Percentiles rank a stretch among this genome's conserved stretches.
Evolutionary conservation across 208 protist species (phyloP).

Genomic region (Naegleria fowleri): DNA sequence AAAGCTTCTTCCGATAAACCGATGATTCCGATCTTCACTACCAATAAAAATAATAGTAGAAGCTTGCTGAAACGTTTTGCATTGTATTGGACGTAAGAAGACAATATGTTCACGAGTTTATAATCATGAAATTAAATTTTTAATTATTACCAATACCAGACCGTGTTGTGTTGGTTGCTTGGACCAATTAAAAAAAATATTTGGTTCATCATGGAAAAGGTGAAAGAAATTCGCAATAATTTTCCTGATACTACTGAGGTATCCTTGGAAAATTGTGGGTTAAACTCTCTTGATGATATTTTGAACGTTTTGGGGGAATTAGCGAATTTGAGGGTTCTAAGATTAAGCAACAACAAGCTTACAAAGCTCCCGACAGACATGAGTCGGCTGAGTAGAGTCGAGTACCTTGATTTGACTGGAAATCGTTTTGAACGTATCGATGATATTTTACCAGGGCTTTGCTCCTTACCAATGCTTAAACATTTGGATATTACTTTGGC

Average conservation of each 20-base stretch:
- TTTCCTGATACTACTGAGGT: conserved; percentile 23
- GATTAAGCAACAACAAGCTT: background rate
- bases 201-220: background rate
- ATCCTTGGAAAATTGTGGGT: background rate
- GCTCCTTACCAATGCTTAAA: conserved; percentile 47
- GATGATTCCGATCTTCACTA: too few species aligned
- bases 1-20: too few species aligned
- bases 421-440: background rate
- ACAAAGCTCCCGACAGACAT: background rate
- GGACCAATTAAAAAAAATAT: background rate
- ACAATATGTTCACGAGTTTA: too few species aligned
- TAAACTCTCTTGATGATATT: background rate
- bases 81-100: too few species aligned
- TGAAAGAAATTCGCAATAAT: background rate
- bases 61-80: too few species aligned
- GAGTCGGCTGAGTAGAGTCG: background rate
- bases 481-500: conserved; percentile 56
- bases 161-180: too few species aligned
- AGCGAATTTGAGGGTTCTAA: background rate
- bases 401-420: background rate
- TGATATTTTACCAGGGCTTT: conserved; percentile 43
- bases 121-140: too few species aligned
- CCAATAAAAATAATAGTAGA: too few species aligned
- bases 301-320: background rate
- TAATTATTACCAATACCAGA: too few species aligned